A percentile compares a stretch with the other conserved stretches of the same genome.
phyloP scores from a whole-genome alignment of 176 grass and related monocot genomes.

The Rhipidocladum racemiflorum region DNA sequence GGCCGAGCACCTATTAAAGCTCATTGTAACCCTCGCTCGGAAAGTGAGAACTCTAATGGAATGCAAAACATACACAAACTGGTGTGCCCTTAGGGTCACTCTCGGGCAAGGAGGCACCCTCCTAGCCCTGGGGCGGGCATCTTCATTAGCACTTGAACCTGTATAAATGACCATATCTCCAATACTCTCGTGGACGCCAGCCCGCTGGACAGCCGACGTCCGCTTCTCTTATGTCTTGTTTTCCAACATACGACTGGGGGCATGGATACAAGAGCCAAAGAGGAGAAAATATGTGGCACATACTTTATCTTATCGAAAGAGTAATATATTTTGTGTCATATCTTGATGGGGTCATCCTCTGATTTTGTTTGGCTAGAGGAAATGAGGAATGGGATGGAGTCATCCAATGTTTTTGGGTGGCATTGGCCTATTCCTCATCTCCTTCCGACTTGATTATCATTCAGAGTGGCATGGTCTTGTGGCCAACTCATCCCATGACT shows the following conservation, averaged over 20 bases:
- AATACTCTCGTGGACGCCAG: too few relatives aligned
- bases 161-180: too few relatives aligned
- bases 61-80: too few relatives aligned
- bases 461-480: not conserved
- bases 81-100: too few relatives aligned
- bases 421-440: not conserved
- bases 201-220: too few relatives aligned
- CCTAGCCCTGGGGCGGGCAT: too few relatives aligned
- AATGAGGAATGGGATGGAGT: not conserved
- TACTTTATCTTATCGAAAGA: not conserved
- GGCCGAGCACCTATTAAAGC: too few relatives aligned
- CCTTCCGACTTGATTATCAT: not conserved
- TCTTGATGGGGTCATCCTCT: not conserved
- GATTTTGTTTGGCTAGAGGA: not conserved
- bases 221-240: too few relatives aligned
- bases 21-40: too few relatives aligned
- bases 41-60: too few relatives aligned
- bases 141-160: too few relatives aligned
- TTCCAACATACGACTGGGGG: not conserved
- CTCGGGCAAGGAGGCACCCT: too few relatives aligned
- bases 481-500: not conserved
- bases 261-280: not conserved
- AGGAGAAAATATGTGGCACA: not conserved
- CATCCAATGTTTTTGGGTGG: not conserved
- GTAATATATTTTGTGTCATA: not conserved